Evolutionary conservation across 1,284 basidiomycete genomes (phyloP), one percentile per base, ranked within the genome.

Genomic region (Trametes pubescens): DNA sequence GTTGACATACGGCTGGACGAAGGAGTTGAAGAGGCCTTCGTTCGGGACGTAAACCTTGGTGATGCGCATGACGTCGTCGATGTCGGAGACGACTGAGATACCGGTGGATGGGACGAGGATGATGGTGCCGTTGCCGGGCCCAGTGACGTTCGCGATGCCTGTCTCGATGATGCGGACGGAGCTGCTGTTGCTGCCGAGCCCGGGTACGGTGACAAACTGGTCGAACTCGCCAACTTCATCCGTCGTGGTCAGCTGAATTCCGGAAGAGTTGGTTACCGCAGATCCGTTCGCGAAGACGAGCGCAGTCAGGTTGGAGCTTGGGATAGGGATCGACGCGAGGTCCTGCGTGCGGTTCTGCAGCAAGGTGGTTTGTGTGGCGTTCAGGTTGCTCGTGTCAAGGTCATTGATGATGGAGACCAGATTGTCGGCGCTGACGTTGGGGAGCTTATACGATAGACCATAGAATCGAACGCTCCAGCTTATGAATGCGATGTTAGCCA

Each of bases 21-120:
- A 75, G 14, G 74, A 74, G 69, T 76, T 76, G 66, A 68, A 67
- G 14, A 75, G 74, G 7, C 75, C 75, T 59, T 75, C 57, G 57
- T 71, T 70, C 26, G 75, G 75, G 32, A 74, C 68, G 65, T 75
- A 76, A 34, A 76, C 74, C 61, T 75, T 71, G 13, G 74, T 76
- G 57, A 75, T 72, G 34, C 74, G 74, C 63, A 75, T 68, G 48
- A 76, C 74, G 57, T 76, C 75, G 69, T 76, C 75, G 53, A 75
- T 75, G 67, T 76, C 75, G 37, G 73, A 74, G 24, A 75, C 72
- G 59, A 76, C 62, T 10, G 74, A 75, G 55, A 74, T 69, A n/a
- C 74, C 75, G 0, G 54, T 44, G 0, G 63, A 44, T 0, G 74
- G 74, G 0, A 76, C 74, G 46, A 76, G 72, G 64, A 75, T 72